Evolutionary conservation across 805 yeast species (phyloP), one percentile per base, ranked within the genome.

Genomic region (Wickerhamomyces alni): DNA sequence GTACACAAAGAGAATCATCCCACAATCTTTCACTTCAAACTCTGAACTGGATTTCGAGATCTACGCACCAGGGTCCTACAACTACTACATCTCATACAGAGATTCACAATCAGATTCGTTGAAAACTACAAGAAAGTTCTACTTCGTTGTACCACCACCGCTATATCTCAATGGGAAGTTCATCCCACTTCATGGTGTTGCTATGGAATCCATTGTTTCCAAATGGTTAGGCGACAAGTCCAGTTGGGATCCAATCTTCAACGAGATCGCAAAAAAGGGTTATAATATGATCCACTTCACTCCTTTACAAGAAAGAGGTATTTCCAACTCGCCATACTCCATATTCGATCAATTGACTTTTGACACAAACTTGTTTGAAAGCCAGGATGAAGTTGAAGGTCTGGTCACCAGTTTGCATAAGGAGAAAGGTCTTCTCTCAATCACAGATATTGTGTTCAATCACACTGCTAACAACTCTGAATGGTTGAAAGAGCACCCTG

Each of bases 221-320:
- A 91, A 91, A 64, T 87, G 96, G 91, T 75, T 89, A 64, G 96
- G 97, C 2, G 72, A 76, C 2, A 60, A 61, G 36, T 57, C 59
- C 2, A 61, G 74, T 12, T 91, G 98, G 98, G 75, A 76, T 41
- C 57, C 62, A 1, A 65, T 84, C 41, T 84, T 91, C 42, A 57
- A 59, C 2, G 73, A 74, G 34, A 73, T 91, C 33, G 63, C 80
- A 13, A 57, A 63, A 8, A 93, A 93, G 61, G 89, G 93, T 17
- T 91, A 91, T 66, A 93, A 93, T 61, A 87, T 91, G 96, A 69
- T 93, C 33, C 99, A 91, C 66, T 91, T 91, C 59, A 89, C 97
- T 6, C 99, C 99, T 0, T 68, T 91, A 50, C 96, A 91, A 62
- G 65, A 80, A 46, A 72, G 98, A 40, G 99, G 99, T 26, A 82